These are phyloP conservation scores for Oryza punctata DNA, from an alignment of 176 grass and related monocot genomes.

Conservation along the genomic window DNA sequence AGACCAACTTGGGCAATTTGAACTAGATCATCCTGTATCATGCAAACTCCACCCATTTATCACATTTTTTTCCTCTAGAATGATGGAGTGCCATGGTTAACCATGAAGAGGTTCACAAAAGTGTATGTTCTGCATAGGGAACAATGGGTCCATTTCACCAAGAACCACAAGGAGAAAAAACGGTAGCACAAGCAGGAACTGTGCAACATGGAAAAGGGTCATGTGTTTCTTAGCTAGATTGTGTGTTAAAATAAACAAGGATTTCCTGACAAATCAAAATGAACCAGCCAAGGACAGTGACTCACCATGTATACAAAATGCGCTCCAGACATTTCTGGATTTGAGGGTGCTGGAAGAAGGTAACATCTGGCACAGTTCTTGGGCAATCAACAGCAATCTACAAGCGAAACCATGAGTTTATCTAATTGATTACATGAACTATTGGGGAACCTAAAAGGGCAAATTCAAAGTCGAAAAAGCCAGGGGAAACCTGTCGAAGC, in stretches of 20 bases:
- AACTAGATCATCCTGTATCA: not conserved
- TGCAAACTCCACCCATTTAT: not conserved
- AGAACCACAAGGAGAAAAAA: not conserved
- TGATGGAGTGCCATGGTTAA: not conserved
- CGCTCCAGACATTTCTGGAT: conserved; percentile 94
- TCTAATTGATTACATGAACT: conserved; percentile 14
- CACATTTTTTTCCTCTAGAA: not conserved
- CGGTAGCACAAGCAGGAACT: not conserved
- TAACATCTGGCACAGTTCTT: conserved; percentile 78
- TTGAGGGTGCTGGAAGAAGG: conserved; percentile 67
- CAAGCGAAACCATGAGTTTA: not conserved
- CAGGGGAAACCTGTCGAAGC: conserved; percentile 78
- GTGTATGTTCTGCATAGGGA: not conserved
- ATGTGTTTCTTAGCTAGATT: not conserved
- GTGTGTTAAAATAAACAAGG: not conserved
- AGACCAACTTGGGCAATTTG: not conserved
- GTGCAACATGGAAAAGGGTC: not conserved
- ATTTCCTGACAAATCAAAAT: conserved; percentile 6
- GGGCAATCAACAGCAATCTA: conserved; percentile 85
- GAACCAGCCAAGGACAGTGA: conserved; percentile 15
- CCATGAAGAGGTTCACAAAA: not conserved
- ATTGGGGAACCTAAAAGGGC: not conserved
- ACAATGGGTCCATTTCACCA: not conserved
- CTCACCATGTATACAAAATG: conserved; percentile 97
- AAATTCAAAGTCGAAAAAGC: conserved; percentile 6